Evolutionary conservation across 1,139 yeast genomes (phyloP), one percentile per base, ranked within the genome.

Genomic region (Taphrina populina): DNA sequence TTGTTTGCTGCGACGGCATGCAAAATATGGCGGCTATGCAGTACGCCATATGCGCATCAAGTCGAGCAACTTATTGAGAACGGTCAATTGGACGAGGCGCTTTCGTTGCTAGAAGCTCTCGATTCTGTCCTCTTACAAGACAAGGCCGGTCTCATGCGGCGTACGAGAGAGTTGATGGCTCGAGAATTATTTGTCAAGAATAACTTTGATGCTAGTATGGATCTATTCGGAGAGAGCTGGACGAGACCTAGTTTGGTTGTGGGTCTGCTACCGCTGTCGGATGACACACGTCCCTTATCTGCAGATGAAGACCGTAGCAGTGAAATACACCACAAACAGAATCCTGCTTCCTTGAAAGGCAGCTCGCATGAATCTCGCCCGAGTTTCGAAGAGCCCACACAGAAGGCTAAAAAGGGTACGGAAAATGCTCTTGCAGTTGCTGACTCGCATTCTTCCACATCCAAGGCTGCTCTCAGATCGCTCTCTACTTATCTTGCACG

Each of bases 231-330:
- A 2, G 76, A 75, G 32, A 79, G 74, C 52, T 71, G 82, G 63
- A 84, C 86, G 0, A 76, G 82, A 0, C 87, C 87, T 0, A 71
- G 74, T 24, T 64, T 69, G 3, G 79, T 82, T 0, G 69, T 81
- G 2, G 60, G 65, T 1, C 67, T 78, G 21, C 73, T 75, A 55
- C 84, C 85, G 0, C 54, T 61, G 3, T 26, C 23, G 11, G 30
- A 32, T 10, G 39, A 37, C 6, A 20, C 35, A 21, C 43, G 51
- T 34, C 27, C 40, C 19, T 39, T 15, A 8, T 59, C 63, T 7
- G 64, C 74, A 8, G 62, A 70, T 4, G 69, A 67, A 6, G 59
- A 60, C n/a, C 26, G 63, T 8, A 20, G 2, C 7, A 49, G 35
- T 33, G 34, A 53, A 19, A 23, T 27, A 19, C n/a, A n/a, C n/a